phyloP scores from a whole-genome alignment of 2,329 filamentous ascomycete species.

The Rugonectria rugulosa region DNA sequence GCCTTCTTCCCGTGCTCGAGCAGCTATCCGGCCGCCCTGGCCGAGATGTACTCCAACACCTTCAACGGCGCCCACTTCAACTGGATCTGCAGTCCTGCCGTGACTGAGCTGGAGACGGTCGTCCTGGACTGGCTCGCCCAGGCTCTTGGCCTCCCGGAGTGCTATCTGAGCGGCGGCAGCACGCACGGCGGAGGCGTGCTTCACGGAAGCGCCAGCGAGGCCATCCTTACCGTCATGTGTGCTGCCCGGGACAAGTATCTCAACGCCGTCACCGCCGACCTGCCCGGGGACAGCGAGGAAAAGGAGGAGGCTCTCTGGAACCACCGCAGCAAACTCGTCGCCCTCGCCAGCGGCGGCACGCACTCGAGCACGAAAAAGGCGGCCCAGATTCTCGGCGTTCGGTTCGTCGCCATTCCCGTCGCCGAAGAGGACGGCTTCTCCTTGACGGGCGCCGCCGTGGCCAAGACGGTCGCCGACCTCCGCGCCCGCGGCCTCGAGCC shows the following conservation, averaged over 20 bases:
- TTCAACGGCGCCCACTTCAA: slow-evolving; percentile 95
- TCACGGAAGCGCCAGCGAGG: slow-evolving; percentile 89
- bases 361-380: slow-evolving; percentile 90
- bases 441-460: slow-evolving; percentile 71
- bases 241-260: slow-evolving; percentile 85
- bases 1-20: slow-evolving; percentile 90
- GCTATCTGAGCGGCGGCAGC: slow-evolving; percentile 76
- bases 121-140: slow-evolving; percentile 91
- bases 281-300: slow-evolving; percentile 60
- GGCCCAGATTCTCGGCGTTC: slow-evolving; percentile 84
- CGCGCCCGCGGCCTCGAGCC: slow-evolving; percentile 76
- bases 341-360: slow-evolving; percentile 78
- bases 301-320: slow-evolving; percentile 75
- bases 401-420: slow-evolving; percentile 75
- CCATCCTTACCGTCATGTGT: slow-evolving; percentile 84
- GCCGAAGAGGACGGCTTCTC: slow-evolving; percentile 69
- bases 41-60: slow-evolving; percentile 89
- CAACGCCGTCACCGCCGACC: slow-evolving; percentile 61
- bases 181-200: slow-evolving; percentile 87
- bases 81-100: slow-evolving; percentile 92
- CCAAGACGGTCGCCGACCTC: slow-evolving; percentile 68
- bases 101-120: slow-evolving; percentile 92
- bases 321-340: slow-evolving; percentile 67
- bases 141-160: slow-evolving; percentile 74
- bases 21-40: slow-evolving; percentile 85